Evolutionary conservation across 208 protist genomes (phyloP).

Genomic region (Trypanosoma rangeli): DNA sequence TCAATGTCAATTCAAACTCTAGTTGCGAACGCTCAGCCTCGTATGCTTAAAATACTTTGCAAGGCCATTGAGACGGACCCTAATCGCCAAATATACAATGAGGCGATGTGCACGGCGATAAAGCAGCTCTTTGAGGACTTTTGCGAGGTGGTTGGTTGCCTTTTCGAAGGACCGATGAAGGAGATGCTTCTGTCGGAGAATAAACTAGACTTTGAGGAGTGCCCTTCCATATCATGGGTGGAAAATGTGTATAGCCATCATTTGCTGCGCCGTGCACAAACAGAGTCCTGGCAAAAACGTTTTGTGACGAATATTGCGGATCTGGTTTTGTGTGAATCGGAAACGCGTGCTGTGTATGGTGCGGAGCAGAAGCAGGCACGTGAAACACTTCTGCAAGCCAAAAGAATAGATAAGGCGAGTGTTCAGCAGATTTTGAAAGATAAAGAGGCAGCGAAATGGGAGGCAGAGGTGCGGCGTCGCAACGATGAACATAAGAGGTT

Average conservation of each 20-base stretch:
- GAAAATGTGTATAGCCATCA: constrained; percentile 44
- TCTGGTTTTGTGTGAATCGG: constrained; percentile 47
- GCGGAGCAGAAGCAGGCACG: constrained; percentile 52
- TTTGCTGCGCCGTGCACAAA: constrained; percentile 43
- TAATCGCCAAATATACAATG: constrained; percentile 88
- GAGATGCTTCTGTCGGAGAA: constrained; percentile 31
- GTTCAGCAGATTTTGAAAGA: constrained; percentile 29
- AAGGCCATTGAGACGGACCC: constrained; percentile 80
- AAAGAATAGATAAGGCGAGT: constrained; percentile 27
- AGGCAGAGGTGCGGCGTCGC: constrained; percentile 43
- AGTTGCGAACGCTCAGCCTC: constrained; percentile 32
- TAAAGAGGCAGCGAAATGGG: constrained; percentile 39
- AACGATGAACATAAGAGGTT: constrained; percentile 31
- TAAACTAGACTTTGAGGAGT: constrained; percentile 29
- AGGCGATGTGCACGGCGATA: constrained; percentile 87
- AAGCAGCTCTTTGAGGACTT: constrained; percentile 58
- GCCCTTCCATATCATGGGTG: constrained; percentile 27
- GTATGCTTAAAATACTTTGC: constrained; percentile 62
- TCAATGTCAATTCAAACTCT: constrained; percentile 29
- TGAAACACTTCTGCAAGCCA: constrained; percentile 19
- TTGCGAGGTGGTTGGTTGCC: constrained; percentile 19
- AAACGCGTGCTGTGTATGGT: constrained; percentile 32
- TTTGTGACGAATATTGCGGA: constrained; percentile 50
- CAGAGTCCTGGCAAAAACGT: constrained; percentile 65
- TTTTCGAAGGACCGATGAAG: constrained; percentile 22